A percentile compares a stretch with the other conserved stretches of the same genome.
These are phyloP conservation scores for Gnaphalium uliginosum DNA, from an alignment of 129 eudicot species.

Conservation along the genomic window DNA sequence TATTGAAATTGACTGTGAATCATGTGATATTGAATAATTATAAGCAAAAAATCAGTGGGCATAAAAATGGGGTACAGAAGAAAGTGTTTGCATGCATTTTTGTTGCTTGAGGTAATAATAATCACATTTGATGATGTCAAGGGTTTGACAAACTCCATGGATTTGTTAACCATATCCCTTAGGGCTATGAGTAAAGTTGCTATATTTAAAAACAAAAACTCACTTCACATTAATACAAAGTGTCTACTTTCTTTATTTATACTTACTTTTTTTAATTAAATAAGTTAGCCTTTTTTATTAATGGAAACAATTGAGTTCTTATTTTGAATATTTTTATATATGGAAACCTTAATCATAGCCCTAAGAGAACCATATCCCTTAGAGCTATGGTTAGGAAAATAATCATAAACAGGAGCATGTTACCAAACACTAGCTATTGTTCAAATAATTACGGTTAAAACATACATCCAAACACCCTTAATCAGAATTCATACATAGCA, in stretches of 20 bases:
- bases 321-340: too few relatives aligned
- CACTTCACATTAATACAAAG: background rate
- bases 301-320: background rate
- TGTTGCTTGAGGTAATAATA: background rate
- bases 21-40: background rate
- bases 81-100: background rate
- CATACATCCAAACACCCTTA: slow-evolving; percentile 10
- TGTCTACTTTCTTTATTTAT: background rate
- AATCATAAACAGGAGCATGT: slow-evolving; percentile 14
- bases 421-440: slow-evolving; percentile 2
- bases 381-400: background rate
- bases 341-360: background rate
- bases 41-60: background rate
- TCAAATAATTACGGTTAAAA: slow-evolving; percentile 3
- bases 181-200: background rate
- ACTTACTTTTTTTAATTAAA: too few relatives aligned
- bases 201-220: too few relatives aligned
- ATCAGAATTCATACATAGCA: slow-evolving; percentile 4
- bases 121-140: background rate
- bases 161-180: background rate
- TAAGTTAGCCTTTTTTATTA: background rate
- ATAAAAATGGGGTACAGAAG: background rate
- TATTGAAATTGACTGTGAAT: background rate
- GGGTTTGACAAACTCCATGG: background rate
- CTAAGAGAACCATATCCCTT: background rate